Conservation (phyloP, 202 grass and related monocot species). For the Elaeis oleifera region DNA sequence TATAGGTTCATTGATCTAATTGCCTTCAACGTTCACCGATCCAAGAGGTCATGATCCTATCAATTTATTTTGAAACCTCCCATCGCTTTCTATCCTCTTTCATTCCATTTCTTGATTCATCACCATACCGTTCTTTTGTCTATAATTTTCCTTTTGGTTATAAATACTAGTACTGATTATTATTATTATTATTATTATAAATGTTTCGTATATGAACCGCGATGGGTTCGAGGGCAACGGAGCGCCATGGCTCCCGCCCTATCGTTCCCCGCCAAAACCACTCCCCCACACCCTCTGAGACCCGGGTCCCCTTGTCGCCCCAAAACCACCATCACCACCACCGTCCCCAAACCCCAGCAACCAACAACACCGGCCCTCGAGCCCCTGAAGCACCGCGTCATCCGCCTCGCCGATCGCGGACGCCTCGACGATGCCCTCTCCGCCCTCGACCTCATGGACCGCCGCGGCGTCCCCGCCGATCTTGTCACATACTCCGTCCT, state of each 20-base stretch:
- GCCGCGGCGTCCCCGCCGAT: slow-evolving; percentile 22
- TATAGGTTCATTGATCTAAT: too few relatives aligned
- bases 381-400: slow-evolving; percentile 13
- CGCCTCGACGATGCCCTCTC: slow-evolving; percentile 24
- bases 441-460: slow-evolving; percentile 4
- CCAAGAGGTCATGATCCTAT: too few relatives aligned
- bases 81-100: too few relatives aligned
- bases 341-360: neutral
- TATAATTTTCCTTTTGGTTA: too few relatives aligned
- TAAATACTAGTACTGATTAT: too few relatives aligned
- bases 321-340: neutral
- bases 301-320: neutral
- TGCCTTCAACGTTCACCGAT: too few relatives aligned
- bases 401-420: slow-evolving; percentile 19
- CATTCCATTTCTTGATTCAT: too few relatives aligned
- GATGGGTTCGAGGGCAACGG: too few relatives aligned
- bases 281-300: neutral
- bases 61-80: too few relatives aligned
- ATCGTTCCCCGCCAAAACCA: slow-evolving; percentile 8
- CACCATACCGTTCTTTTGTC: too few relatives aligned
- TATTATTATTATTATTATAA: too few relatives aligned
- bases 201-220: too few relatives aligned
- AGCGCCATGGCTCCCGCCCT: slow-evolving; percentile 25
- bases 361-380: slow-evolving; percentile 1
- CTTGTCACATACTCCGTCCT: slow-evolving; percentile 35